These are phyloP conservation scores for Clitopilus hobsonii DNA, from an alignment of 768 basidiomycete genomes.

Conservation along the genomic window DNA sequence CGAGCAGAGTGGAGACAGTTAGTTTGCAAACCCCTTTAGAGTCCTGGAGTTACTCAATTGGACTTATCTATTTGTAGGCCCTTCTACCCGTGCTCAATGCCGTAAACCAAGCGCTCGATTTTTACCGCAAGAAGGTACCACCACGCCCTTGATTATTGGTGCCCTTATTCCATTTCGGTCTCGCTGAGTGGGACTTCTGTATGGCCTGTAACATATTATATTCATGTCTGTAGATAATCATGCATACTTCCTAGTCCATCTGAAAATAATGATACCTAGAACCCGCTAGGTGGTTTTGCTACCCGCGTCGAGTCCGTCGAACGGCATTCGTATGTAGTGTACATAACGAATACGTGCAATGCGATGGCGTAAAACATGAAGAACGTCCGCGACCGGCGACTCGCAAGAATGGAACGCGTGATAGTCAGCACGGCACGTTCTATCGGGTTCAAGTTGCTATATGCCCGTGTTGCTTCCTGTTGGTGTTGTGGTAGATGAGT, in stretches of 20 bases:
- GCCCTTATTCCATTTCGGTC: neutral
- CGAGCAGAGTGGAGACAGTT: conserved; percentile 59
- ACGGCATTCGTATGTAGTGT: conserved; percentile 72
- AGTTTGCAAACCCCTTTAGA: too few relatives aligned
- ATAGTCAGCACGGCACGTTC: conserved; percentile 85
- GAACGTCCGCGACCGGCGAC: conserved; percentile 82
- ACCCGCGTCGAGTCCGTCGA: conserved; percentile 19
- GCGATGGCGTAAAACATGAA: conserved; percentile 85
- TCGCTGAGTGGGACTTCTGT: neutral
- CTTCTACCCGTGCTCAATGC: conserved; percentile 74
- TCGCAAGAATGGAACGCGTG: conserved; percentile 83
- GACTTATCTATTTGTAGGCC: conserved; percentile 37
- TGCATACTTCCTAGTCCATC: neutral
- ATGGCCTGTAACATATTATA: neutral
- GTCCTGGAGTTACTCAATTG: too few relatives aligned
- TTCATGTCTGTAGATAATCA: conserved; percentile 1
- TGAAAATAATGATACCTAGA: neutral
- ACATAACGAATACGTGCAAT: conserved; percentile 79
- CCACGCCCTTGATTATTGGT: conserved; percentile 32
- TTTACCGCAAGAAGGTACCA: conserved; percentile 42
- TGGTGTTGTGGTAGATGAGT: neutral
- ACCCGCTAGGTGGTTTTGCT: neutral
- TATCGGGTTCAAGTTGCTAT: conserved; percentile 85
- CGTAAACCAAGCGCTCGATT: conserved; percentile 66
- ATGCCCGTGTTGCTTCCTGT: conserved; percentile 93